Evolutionary conservation across 495 filamentous ascomycete genomes (phyloP), one percentile per base, ranked within the genome.

Genomic region (Alectoria sarmentosa): DNA sequence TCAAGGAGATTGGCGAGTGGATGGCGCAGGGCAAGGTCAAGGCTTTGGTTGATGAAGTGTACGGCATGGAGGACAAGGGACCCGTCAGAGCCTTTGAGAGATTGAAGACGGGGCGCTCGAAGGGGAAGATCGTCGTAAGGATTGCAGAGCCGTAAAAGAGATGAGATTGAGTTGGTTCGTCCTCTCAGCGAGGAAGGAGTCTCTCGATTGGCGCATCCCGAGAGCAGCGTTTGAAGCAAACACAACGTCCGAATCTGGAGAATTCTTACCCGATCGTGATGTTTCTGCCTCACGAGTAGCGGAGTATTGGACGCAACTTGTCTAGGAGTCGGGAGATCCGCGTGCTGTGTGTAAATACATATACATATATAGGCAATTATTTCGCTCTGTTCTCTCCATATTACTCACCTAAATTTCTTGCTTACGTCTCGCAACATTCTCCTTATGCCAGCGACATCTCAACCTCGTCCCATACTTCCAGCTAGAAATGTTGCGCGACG

Each of bases 61-160:
- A 81, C 73, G 77, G 79, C 61, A 83, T 82, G 21, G 82, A 90
- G 39, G 60, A 63, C 13, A 62, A 62, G 26, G 49, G 52, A 17
- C 82, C 76, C 21, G 76, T 81, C 26, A 80, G 84, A 69, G 89
- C 88, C 0, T 88, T 84, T 73, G 82, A 82, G 72, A 83, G 76
- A 70, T 73, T 91, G 66, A 86, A 83, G 66, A 83, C 75, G 3
- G 81, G 83, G 11, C 79, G 85, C 44, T 76, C 84, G 32, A 86
- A 79, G 69, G 89, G 89, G 2, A 92, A 92, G 77, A 79, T 92
- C 66, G 73, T 92, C 28, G 77, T 93, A 19, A 76, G 82, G 69
- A 81, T 89, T 13, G 66, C 68, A 0, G 52, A 55, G 52, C 52
- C 52, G 7, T 55, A 21, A 36, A 0, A 7, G 28, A 19, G 13